Percentiles rank a stretch among this genome's conserved stretches.
phyloP scores from a whole-genome alignment of 2,329 filamentous ascomycete species.

The Zasmidium angulare region DNA sequence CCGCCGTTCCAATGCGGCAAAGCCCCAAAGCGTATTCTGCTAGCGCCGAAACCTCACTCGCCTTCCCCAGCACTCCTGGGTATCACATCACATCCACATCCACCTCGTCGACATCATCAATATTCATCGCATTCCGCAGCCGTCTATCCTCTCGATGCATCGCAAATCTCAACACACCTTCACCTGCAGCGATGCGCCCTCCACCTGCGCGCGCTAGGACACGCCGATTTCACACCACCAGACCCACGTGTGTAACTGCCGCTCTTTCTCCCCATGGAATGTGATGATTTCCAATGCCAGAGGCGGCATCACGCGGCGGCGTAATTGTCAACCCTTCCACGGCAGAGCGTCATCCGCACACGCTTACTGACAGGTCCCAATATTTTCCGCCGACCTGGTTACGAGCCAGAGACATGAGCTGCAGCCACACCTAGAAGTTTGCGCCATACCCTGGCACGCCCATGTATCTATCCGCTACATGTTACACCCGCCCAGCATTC shows the following conservation, averaged over 20 bases:
- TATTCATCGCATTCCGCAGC: slow-evolving; percentile 20
- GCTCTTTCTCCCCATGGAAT: slow-evolving; percentile 15
- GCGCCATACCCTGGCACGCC: slow-evolving; percentile 19
- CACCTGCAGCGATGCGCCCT: not conserved
- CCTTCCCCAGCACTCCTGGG: slow-evolving; percentile 3
- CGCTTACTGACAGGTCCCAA: slow-evolving; percentile 28
- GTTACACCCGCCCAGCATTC: slow-evolving; percentile 12
- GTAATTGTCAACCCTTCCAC: slow-evolving; percentile 23
- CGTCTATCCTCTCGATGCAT: slow-evolving; percentile 16
- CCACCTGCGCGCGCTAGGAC: slow-evolving; percentile 16
- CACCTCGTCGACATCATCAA: no score
- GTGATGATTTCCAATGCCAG: slow-evolving; percentile 8
- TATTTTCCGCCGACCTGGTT: slow-evolving; percentile 19
- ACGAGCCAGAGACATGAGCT: slow-evolving; percentile 25
- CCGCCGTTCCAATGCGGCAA: not conserved
- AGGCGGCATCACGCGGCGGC: slow-evolving; percentile 12
- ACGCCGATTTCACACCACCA: slow-evolving; percentile 16
- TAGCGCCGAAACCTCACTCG: not conserved
- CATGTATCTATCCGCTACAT: slow-evolving; percentile 20
- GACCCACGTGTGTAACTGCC: slow-evolving; percentile 13
- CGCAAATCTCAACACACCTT: slow-evolving; percentile 16
- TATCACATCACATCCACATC: slow-evolving; percentile 4
- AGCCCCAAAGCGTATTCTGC: slow-evolving; percentile 2
- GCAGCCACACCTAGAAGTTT: slow-evolving; percentile 34
- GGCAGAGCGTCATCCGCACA: slow-evolving; percentile 19